phyloP scores from a whole-genome alignment of 768 basidiomycete species.

The Rhizopogon vesiculosus region DNA sequence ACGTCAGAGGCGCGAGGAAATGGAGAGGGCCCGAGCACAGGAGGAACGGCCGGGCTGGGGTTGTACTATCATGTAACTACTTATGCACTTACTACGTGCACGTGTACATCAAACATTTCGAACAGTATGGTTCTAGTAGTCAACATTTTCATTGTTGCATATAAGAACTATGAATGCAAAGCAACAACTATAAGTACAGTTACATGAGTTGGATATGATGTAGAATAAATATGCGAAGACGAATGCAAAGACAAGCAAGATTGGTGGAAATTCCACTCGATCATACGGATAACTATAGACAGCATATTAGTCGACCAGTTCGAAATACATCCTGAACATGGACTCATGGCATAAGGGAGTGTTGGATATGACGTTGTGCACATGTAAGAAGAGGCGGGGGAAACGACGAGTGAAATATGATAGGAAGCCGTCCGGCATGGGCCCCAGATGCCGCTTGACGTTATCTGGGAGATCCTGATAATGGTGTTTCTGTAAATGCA shows the following conservation, averaged over 20 bases:
- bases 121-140: not conserved
- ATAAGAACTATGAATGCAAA: not conserved
- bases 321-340: slow-evolving; percentile 90
- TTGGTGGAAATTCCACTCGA: slow-evolving; percentile 3
- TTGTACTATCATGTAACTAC: slow-evolving; percentile 20
- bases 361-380: slow-evolving; percentile 74
- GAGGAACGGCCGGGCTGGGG: slow-evolving; percentile 11
- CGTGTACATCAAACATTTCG: too few relatives aligned
- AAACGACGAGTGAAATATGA: slow-evolving; percentile 92
- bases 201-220: slow-evolving; percentile 6
- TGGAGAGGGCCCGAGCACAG: slow-evolving; percentile 5
- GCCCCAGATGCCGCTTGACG: slow-evolving; percentile 82
- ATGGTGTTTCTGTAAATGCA: slow-evolving; percentile 76
- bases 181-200: slow-evolving; percentile 5
- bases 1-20: not conserved
- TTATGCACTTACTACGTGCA: too few relatives aligned
- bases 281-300: slow-evolving; percentile 10
- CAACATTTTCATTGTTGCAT: slow-evolving; percentile 2
- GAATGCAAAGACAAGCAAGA: not conserved
- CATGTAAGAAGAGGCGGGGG: slow-evolving; percentile 88
- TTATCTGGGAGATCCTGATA: slow-evolving; percentile 95
- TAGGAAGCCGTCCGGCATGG: slow-evolving; percentile 90
- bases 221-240: slow-evolving; percentile 5
- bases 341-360: slow-evolving; percentile 76
- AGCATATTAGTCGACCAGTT: slow-evolving; percentile 45